Evolutionary conservation across 345 rosid species (phyloP), one percentile per base, ranked within the genome.

Genomic region (Eucalyptus pauciflora): DNA sequence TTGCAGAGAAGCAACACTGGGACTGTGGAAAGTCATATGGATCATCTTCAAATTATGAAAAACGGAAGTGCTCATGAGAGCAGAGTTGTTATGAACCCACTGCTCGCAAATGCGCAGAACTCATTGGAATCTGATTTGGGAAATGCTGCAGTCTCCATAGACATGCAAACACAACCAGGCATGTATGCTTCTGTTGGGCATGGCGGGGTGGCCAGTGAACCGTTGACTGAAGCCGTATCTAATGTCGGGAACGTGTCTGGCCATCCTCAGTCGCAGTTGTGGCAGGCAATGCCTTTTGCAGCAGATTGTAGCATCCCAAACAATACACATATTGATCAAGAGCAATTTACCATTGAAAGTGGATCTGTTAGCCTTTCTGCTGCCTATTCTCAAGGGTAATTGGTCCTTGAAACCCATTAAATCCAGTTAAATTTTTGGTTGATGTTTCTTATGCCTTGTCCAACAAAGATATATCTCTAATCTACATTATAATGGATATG

Each of bases 351-450:
- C 0, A 89, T 89, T 43, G 93, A 91, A 62, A 90, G 86, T 83
- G 95, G 88, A 89, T 91, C 94, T 67, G 90, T 69, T 45, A 91
- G 88, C 87, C 56, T 92, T 81, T 95, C 98, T 81, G 93, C 90
- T 91, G 91, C 92, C 54, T 94, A 92, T 90, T 94, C 97, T 92
- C 94, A 95, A 93, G 95, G 96, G 99, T 97, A 92, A 91, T 76
- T 76, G 48, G 43, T 41, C 85, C 48, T 41, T 41, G 29, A 41
- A 43, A 76, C 83, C 24, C 83, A 76, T 76, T 76, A 20, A 25
- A 76, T 37, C 48, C 85, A 76, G 85, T 76, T 76, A 76, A 24
- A 76, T 76, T 10, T 76, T 41, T 76, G 85, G 27, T 76, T 13
- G 29, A 76, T 22, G 13, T 76, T 45, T 76, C 85, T 76, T 76